Evolutionary conservation across 495 filamentous ascomycete genomes (phyloP), one percentile per base, ranked within the genome.

Genomic region (Hypomontagnella monticulosa): DNA sequence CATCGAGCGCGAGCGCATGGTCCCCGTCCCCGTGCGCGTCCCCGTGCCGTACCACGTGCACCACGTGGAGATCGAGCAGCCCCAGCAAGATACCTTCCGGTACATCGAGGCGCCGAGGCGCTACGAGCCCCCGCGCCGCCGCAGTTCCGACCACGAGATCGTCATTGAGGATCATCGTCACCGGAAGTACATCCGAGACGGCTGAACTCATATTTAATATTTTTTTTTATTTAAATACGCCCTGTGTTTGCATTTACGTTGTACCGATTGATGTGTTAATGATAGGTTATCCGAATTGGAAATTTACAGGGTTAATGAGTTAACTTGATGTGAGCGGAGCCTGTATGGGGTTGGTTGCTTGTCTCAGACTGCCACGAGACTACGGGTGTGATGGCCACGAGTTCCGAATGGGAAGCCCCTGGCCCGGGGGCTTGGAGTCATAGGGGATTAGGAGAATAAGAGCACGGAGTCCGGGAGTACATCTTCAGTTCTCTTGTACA

Each of bases 1-100:
- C 66, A 81, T 83, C 53, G 81, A 83, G 67, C 75, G 82, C 15
- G 82, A 84, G 59, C 62, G 73, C 18, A 47, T 76, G 19, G 74
- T 80, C 0, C 78, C 78, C 27, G 58, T 76, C 12, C 78, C 78
- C 27, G 58, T 76, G 9, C 77, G 66, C 4, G 77, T 80, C 0
- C 73, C 67, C 32, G 73, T 76, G 20, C 77, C 67, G 1, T 67
- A 72, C 19, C 69, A 72, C 23, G 63, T 72, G 20, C 72, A 72
- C 57, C 61, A 72, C 43, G 42, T 69, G 49, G 66, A 69, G 60
- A 50, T 41, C 54, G 59, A 63, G 43, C 54, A 57, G 23, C 63
- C 68, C 40, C 75, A 73, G 56, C 74, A 75, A 42, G 80, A 81
- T 33, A 79, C 76, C 42, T 84, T 74, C 58, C 76, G 81, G 8